Base-by-base conservation (phyloP, 2,329 filamentous ascomycete genomes). In the Aspergillus pseudoglaucus region DNA sequence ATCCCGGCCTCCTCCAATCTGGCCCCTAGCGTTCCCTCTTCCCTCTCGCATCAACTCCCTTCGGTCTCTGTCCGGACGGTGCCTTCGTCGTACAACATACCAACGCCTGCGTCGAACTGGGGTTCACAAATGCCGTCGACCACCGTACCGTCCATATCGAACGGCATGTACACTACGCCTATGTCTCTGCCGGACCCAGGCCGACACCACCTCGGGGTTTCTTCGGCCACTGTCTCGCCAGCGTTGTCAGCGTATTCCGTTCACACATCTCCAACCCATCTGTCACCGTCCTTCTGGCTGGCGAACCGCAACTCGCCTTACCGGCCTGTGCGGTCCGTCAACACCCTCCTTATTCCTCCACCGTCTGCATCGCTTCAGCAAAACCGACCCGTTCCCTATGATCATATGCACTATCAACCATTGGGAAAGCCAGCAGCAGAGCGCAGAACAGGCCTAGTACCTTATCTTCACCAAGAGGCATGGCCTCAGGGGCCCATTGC, bases 221-320 rank as follows among this genome's bases (percentile, higher is more conserved):
- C 75, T 6, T 84, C 83, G 30, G 75, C 73, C 17, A 73, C 70
- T 8, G 75, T 76, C 0, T 91, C 88, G 1, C 90, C 88, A 1
- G 82, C 82, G 0, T 66, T 85, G n/a, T 78, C 77, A n/a, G 80
- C 83, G 14, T 76, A 80, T 18, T 86, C 79, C 46, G 73, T 73
- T 6, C 73, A 76, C 40, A 79, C 80, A 2, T 72, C 83, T 7
- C 84, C 85, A 5, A 81, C 82, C 40, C 85, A 87, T 27, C 80
- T 93, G 54, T 97, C 93, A 27, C 91, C 91, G 1, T 90, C 87
- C 9, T 82, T 88, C 60, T 94, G 94, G 68, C 76, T 96, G 33
- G 86, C 88, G 61, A 88, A 95, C 64, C 82, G 93, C 48, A 84
- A 87, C 53, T 97, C 91, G 47, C 93, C 93, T 3, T 97, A 97